These are phyloP conservation scores for Parmales sp. DNA, from an alignment of 108 stramenopile species.

Conservation along the genomic window DNA sequence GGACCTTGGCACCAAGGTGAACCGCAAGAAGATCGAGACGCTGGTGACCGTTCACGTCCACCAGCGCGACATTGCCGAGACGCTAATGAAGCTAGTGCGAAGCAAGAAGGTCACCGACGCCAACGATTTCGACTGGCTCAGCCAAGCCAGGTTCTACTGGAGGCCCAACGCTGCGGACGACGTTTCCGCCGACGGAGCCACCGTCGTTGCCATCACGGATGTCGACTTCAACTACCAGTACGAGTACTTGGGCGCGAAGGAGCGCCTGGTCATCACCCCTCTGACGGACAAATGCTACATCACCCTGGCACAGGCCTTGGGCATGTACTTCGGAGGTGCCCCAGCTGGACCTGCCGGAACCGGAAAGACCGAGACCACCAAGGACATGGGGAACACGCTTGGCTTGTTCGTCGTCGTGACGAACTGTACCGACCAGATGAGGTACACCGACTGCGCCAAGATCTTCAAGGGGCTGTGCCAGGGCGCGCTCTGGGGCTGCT, in stretches of 20 bases:
- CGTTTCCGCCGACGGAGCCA: slow-evolving; percentile 59
- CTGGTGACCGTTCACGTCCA: slow-evolving; percentile 86
- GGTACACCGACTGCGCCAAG: slow-evolving; percentile 82
- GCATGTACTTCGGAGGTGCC: slow-evolving; percentile 87
- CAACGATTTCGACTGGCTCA: slow-evolving; percentile 86
- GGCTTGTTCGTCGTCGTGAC: slow-evolving; percentile 85
- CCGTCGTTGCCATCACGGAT: slow-evolving; percentile 71
- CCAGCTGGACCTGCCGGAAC: slow-evolving; percentile 87
- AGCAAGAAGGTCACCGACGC: slow-evolving; percentile 63
- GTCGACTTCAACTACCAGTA: slow-evolving; percentile 84
- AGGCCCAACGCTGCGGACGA: slow-evolving; percentile 65
- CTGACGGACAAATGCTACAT: slow-evolving; percentile 87
- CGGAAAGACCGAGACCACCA: slow-evolving; percentile 72
- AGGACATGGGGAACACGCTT: slow-evolving; percentile 74
- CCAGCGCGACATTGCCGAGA: slow-evolving; percentile 72
- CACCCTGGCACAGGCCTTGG: slow-evolving; percentile 81
- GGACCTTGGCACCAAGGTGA: slow-evolving; percentile 68
- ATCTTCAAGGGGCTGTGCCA: slow-evolving; percentile 87
- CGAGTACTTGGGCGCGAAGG: slow-evolving; percentile 85
- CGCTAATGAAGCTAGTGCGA: slow-evolving; percentile 47
- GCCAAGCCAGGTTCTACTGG: slow-evolving; percentile 85
- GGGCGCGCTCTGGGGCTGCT: slow-evolving; percentile 84
- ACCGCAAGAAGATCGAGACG: slow-evolving; percentile 80
- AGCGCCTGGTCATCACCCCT: slow-evolving; percentile 81
- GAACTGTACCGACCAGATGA: slow-evolving; percentile 83